These are phyloP conservation scores for Rhodamnia rubescens DNA, from an alignment of 345 rosid genomes.

Conservation along the genomic window DNA sequence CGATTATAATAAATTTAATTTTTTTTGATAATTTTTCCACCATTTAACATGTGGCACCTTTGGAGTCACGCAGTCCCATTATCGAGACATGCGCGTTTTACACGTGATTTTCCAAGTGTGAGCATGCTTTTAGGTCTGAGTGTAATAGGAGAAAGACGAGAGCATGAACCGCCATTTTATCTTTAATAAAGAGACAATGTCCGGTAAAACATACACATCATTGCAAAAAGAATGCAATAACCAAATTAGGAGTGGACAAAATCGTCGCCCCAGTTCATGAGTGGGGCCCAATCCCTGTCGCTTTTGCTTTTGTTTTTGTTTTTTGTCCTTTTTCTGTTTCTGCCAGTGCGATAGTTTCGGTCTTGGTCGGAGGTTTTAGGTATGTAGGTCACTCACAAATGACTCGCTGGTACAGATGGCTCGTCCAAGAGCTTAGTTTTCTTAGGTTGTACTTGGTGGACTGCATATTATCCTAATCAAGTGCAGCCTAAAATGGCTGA, in stretches of 20 bases:
- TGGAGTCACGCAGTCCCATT: neutral
- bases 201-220: neutral
- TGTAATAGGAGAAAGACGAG: neutral
- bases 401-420: neutral
- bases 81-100: neutral
- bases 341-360: neutral
- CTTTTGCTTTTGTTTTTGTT: neutral
- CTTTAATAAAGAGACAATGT: neutral
- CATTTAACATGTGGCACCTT: neutral
- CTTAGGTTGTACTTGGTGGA: too few species aligned
- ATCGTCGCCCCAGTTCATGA: neutral
- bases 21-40: neutral
- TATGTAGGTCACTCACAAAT: too few species aligned
- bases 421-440: too few species aligned
- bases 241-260: neutral
- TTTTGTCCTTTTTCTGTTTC: neutral
- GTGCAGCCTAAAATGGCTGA: too few species aligned
- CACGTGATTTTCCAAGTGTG: neutral
- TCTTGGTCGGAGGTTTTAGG: neutral
- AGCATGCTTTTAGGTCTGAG: neutral
- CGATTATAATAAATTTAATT: too few species aligned
- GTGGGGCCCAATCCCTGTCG: neutral
- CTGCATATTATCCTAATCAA: too few species aligned
- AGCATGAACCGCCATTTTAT: neutral
- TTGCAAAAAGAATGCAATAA: neutral